A percentile compares a stretch with the other conserved stretches of the same genome.
Evolutionary conservation across 2,329 filamentous ascomycete genomes (phyloP).

Genomic region (Helicocarpus griseus): DNA sequence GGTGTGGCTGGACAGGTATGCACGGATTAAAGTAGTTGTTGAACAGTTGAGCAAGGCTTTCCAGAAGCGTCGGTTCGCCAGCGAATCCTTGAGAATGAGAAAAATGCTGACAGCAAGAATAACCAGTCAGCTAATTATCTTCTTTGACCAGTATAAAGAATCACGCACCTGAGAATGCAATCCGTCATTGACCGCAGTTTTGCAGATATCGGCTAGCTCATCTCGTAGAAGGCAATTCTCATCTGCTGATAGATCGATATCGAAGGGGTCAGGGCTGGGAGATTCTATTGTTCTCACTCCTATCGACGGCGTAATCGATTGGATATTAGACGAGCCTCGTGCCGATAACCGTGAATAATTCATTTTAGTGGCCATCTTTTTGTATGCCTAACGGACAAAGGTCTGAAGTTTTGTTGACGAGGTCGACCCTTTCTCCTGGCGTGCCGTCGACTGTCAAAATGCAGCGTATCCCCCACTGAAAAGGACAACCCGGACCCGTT

Average conservation of each 20-base stretch:
- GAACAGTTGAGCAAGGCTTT: conserved; percentile 15
- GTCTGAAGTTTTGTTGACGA: neutral
- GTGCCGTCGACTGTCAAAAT: neutral
- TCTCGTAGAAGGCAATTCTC: conserved; percentile 12
- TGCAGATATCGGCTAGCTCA: conserved; percentile 9
- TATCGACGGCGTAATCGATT: neutral
- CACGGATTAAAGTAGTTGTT: conserved; percentile 21
- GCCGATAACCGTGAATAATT: neutral
- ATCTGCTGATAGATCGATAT: conserved; percentile 10
- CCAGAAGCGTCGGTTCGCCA: conserved; percentile 16
- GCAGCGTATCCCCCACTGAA: neutral
- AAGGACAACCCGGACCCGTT: neutral
- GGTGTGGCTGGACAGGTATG: conserved; percentile 13
- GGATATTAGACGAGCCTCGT: neutral
- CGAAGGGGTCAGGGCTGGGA: neutral
- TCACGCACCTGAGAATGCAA: conserved; percentile 5
- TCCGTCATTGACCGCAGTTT: conserved; percentile 5
- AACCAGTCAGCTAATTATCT: neutral
- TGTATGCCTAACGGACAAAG: neutral
- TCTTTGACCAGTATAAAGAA: no score
- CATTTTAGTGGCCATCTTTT: neutral
- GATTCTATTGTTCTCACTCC: neutral
- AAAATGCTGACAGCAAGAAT: conserved; percentile 6
- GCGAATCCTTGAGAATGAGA: conserved; percentile 14
- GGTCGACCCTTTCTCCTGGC: neutral